phyloP scores from a whole-genome alignment of 2,329 filamentous ascomycete species.

The Nannizzia gypsea region DNA sequence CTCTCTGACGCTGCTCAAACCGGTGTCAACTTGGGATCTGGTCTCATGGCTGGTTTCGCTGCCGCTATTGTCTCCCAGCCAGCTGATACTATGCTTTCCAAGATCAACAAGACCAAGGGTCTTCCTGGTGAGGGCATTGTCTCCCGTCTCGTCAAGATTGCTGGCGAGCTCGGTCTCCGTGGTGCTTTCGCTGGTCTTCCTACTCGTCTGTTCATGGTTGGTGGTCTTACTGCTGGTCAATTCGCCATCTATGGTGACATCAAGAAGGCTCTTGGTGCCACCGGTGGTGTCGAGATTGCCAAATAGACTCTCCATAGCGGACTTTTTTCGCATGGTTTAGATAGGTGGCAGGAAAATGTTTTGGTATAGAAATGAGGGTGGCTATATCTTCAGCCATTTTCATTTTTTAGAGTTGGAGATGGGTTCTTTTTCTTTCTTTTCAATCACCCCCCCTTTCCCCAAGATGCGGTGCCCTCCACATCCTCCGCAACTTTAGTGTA shows the following conservation, averaged over 20 bases:
- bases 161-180: conserved; percentile 66
- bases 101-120: conserved; percentile 94
- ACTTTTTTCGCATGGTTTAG: background rate
- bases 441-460: background rate
- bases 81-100: conserved; percentile 85
- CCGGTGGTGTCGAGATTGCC: conserved; percentile 62
- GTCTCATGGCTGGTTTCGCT: conserved; percentile 76
- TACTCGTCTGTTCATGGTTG: conserved; percentile 65
- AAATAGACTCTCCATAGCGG: conserved; percentile 26
- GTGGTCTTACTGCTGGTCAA: conserved; percentile 65
- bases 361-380: conserved; percentile 4
- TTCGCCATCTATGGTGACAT: conserved; percentile 72
- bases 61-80: conserved; percentile 80
- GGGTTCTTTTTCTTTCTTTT: background rate
- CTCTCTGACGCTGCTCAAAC: conserved; percentile 61
- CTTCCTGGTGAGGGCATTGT: conserved; percentile 73
- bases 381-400: background rate
- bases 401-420: background rate
- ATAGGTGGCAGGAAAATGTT: background rate
- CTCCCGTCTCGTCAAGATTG: conserved; percentile 76
- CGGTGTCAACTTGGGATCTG: conserved; percentile 69
- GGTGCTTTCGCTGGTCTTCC: conserved; percentile 73
- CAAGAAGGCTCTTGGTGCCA: conserved; percentile 49
- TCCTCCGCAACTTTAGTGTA: conserved; percentile 2
- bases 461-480: conserved; percentile 2